These are phyloP conservation scores for Coemansia biformis DNA, from an alignment of 192 early-diverging fungal genomes.

Conservation along the genomic window DNA sequence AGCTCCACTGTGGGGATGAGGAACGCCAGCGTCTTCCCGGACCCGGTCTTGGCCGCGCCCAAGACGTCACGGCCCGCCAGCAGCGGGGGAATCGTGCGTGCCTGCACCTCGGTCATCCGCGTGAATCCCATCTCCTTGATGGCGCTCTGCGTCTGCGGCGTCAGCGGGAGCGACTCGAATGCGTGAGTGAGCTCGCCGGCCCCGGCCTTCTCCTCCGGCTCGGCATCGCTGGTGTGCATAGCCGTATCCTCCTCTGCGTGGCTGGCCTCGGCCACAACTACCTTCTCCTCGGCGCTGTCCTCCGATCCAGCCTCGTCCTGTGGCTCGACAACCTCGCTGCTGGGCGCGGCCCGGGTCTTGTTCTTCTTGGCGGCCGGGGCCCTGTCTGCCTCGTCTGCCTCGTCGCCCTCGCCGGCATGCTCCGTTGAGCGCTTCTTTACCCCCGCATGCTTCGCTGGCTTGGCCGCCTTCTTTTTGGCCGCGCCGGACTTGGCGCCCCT, in stretches of 20 bases:
- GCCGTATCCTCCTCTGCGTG: not conserved
- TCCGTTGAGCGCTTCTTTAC: conserved; percentile 8
- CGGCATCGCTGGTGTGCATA: not conserved
- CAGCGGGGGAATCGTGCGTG: conserved; percentile 87
- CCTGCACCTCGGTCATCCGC: conserved; percentile 96
- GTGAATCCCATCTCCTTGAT: conserved; percentile 89
- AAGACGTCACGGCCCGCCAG: conserved; percentile 96
- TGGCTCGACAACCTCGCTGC: too few species aligned
- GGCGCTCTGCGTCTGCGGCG: conserved; percentile 75
- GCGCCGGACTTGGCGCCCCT: conserved; percentile 12
- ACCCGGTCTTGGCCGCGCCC: conserved; percentile 97
- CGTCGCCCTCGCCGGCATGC: not conserved
- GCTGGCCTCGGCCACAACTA: too few species aligned
- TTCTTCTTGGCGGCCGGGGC: too few species aligned
- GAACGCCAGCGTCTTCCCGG: conserved; percentile 95
- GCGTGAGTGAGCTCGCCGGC: conserved; percentile 41
- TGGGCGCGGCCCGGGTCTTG: not conserved
- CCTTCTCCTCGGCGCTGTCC: too few species aligned
- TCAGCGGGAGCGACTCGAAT: conserved; percentile 73
- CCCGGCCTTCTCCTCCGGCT: not conserved
- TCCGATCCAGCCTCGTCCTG: too few species aligned
- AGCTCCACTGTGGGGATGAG: conserved; percentile 91
- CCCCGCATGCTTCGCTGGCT: too few species aligned
- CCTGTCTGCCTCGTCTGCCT: too few species aligned
- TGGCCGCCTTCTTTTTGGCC: too few species aligned